Base-by-base conservation (phyloP, 495 filamentous ascomycete genomes). In the Trichoderma erinaceum region DNA sequence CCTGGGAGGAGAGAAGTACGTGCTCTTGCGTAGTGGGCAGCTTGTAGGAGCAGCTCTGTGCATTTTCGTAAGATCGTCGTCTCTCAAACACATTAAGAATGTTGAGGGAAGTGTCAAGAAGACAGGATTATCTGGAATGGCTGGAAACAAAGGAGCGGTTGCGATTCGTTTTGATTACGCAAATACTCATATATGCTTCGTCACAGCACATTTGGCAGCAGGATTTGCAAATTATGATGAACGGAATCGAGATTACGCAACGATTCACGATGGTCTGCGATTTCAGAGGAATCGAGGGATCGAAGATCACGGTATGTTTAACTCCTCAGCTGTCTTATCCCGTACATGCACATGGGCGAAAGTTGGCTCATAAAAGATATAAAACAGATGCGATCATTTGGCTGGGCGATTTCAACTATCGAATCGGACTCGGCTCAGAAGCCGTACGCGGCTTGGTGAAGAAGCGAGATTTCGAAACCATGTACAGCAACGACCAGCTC, bases 361-460 rank as follows among this genome's bases (percentile, higher is more conserved):
- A 35, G n/a, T 12, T 23, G 16, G 63, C 63, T 65, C 18, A 65
- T 35, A 41, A 4, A 4, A 5, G 29, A 23, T 23, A 15, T 29
- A 35, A 35, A 25, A 15, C 25, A 83, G 81, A 97, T 75, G 88
- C 87, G 29, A 87, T 98, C n/a, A 90, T 99, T 68, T 99, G 96
- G 96, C 83, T 97, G 58, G 95, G 95, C 10, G 95, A 99, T 77
- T 99, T 99, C 80, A 99, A 99, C 73, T 99, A 99, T 78, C 88
- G 95, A 35, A 96, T 99, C 72, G 96, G 93, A 3, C 81, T 97
- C 66, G 84, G 83, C 25, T 87, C 92, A 71, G 92, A 96, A 50
- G 88, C 82, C 69, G 92, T 92, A 25, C 88, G 90, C 69, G 86
- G 88, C 66, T 81, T 96, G 29, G 84, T 96, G 63, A 81, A 85